Evolutionary conservation across 1,284 basidiomycete genomes (phyloP), one percentile per base, ranked within the genome.

Genomic region (Amylostereum chailletii): DNA sequence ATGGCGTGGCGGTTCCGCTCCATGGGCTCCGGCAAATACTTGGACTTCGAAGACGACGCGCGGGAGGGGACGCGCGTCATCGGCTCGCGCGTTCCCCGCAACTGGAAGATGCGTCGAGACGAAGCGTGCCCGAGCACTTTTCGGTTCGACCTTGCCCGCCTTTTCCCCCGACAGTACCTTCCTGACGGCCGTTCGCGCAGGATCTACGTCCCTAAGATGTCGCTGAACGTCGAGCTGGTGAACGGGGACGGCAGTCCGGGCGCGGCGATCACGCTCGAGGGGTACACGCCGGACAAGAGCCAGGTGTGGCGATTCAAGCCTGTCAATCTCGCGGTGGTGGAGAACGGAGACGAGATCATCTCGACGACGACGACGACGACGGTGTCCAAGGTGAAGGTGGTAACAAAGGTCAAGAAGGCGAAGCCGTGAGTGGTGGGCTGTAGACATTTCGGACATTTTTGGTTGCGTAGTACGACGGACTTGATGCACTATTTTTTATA

Each of bases 271-370:
- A 3, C 10, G 46, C 30, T 31, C 9, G n/a, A 43, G 30, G 42
- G 32, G n/a, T 10, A 29, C 27, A 30, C 42, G 42, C 29, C 8
- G 5, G 34, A n/a, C 6, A 27, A 4, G 4, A 31, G 36, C 32
- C 46, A 47, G 46, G 6, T 39, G 19, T 47, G 46, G 46, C 34
- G 37, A 37, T 47, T 47, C n/a, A 11, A 37, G n/a, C 46, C 46
- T 19, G 37, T 31, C 5, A 10, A 34, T 26, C 11, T 47, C 7
- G 36, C 19, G 26, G 46, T 47, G 30, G 27, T 26, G 1, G 36
- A 5, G n/a, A 29, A 5, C 19, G 46, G 46, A 2, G 46, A 47
- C 26, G 46, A 47, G 37, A 39, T 47, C 31, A 37, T 40, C 9
- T 19, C 46, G 7, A 47, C 37, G 34, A 39, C 26, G 6, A 47